Percentiles rank a stretch among this genome's conserved stretches.
phyloP scores from a whole-genome alignment of 805 yeast genomes.

The Brettanomyces custersianus region DNA sequence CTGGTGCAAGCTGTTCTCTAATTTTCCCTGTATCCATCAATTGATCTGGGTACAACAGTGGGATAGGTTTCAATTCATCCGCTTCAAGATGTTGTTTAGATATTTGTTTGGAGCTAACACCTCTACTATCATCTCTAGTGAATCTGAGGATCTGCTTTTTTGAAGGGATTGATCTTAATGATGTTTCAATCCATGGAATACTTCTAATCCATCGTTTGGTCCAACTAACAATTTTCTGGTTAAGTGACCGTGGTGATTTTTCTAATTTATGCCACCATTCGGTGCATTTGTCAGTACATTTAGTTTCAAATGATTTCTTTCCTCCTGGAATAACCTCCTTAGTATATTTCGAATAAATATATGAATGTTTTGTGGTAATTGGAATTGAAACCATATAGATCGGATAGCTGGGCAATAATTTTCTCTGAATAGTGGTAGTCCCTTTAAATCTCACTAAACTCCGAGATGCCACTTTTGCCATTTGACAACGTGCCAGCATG shows the following conservation, averaged over 20 bases:
- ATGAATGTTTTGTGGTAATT: conserved; percentile 50
- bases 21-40: conserved; percentile 24
- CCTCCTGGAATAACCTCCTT: conserved; percentile 25
- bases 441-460: too few species aligned
- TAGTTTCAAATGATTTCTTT: conserved; percentile 27
- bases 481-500: too few species aligned
- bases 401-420: too few species aligned
- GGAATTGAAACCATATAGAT: conserved; percentile 68
- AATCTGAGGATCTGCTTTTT: conserved; percentile 15
- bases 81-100: conserved; percentile 7
- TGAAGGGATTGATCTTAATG: conserved; percentile 66
- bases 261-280: conserved; percentile 57
- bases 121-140: conserved; percentile 6
- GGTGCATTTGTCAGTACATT: conserved; percentile 38
- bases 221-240: conserved; percentile 46
- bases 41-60: conserved; percentile 42
- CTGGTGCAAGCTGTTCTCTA: conserved; percentile 29
- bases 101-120: conserved; percentile 6
- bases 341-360: conserved; percentile 60
- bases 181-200: conserved; percentile 74
- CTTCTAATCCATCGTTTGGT: conserved; percentile 46
- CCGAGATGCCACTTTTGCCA: too few species aligned
- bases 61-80: conserved; percentile 29
- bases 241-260: conserved; percentile 44
- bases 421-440: too few species aligned